A percentile compares a stretch with the other conserved stretches of the same genome.
These are phyloP conservation scores for Daphne laureola DNA, from an alignment of 441 rosid genomes.

Conservation along the genomic window DNA sequence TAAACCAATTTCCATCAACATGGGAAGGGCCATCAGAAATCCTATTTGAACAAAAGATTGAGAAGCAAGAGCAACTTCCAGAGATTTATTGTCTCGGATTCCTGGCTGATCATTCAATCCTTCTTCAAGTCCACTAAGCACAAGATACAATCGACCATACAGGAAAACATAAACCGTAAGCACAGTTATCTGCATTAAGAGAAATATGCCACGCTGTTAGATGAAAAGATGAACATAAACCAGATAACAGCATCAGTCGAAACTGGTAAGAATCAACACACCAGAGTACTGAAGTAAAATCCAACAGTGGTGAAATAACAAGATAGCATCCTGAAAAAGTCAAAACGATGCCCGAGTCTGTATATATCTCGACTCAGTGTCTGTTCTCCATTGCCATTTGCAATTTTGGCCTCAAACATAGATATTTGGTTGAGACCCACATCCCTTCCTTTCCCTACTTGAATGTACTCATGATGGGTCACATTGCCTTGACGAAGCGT, in stretches of 20 bases:
- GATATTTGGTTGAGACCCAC: constrained; percentile 99
- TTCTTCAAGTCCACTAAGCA: constrained; percentile 94
- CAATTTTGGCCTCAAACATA: constrained; percentile 99
- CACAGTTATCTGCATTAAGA: constrained; percentile 73
- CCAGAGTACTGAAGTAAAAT: constrained; percentile 97
- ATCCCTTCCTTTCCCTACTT: constrained; percentile 99
- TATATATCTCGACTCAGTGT: constrained; percentile 94
- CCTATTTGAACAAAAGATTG: constrained; percentile 99
- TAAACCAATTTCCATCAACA: constrained; percentile 99
- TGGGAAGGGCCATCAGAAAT: constrained; percentile 91
- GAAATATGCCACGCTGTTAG: constrained; percentile 6
- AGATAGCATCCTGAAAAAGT: constrained; percentile 97
- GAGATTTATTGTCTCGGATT: constrained; percentile 85
- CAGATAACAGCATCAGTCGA: constrained; percentile 4
- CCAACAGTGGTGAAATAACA: constrained; percentile 98
- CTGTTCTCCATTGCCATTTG: constrained; percentile 99
- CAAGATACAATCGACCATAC: constrained; percentile 98
- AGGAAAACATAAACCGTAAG: constrained; percentile 97
- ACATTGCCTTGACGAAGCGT: constrained; percentile 99
- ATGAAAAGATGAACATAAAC: neutral
- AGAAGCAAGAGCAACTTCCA: constrained; percentile 98
- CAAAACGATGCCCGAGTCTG: constrained; percentile 97
- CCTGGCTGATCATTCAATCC: constrained; percentile 63
- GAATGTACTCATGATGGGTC: constrained; percentile 99
- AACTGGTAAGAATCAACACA: constrained; percentile 17